These are phyloP conservation scores for Circinella umbellata DNA, from an alignment of 371 early-diverging fungal species.

Conservation along the genomic window DNA sequence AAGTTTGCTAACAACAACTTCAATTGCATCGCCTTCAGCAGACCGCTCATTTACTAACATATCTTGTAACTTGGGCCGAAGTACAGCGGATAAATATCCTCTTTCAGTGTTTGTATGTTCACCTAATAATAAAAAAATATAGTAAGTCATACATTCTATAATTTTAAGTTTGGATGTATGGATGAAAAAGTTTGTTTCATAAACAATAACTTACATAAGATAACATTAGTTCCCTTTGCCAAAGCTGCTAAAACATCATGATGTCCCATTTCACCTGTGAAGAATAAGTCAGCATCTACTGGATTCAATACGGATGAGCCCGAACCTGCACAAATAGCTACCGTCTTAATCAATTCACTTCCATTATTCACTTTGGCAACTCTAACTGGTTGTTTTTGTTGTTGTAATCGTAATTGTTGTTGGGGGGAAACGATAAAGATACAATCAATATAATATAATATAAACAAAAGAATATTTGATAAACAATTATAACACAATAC, in stretches of 20 bases:
- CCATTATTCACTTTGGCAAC: constrained; percentile 70
- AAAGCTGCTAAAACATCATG: constrained; percentile 89
- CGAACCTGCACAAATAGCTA: constrained; percentile 97
- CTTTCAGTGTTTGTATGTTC: constrained; percentile 96
- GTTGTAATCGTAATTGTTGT: too few species aligned
- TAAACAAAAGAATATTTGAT: constrained; percentile 3
- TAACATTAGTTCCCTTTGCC: constrained; percentile 78
- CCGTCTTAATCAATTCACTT: constrained; percentile 62
- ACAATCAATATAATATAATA: neutral
- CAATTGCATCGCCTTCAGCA: constrained; percentile 52
- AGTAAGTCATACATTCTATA: neutral
- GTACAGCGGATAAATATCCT: constrained; percentile 79
- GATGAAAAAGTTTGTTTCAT: too few species aligned
- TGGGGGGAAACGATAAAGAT: neutral
- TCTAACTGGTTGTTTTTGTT: constrained; percentile 54
- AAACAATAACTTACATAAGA: constrained; percentile 70
- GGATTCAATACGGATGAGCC: constrained; percentile 69
- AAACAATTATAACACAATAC: too few species aligned
- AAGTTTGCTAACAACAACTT: constrained; percentile 68
- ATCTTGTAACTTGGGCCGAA: constrained; percentile 69
- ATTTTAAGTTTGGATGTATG: too few species aligned
- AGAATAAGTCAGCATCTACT: constrained; percentile 71
- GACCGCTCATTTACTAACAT: constrained; percentile 51
- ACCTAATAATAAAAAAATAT: constrained; percentile 29
- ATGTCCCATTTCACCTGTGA: constrained; percentile 97